Base-by-base conservation (phyloP, 1,284 basidiomycete genomes). In the Cystobasidiaceae sp. region DNA sequence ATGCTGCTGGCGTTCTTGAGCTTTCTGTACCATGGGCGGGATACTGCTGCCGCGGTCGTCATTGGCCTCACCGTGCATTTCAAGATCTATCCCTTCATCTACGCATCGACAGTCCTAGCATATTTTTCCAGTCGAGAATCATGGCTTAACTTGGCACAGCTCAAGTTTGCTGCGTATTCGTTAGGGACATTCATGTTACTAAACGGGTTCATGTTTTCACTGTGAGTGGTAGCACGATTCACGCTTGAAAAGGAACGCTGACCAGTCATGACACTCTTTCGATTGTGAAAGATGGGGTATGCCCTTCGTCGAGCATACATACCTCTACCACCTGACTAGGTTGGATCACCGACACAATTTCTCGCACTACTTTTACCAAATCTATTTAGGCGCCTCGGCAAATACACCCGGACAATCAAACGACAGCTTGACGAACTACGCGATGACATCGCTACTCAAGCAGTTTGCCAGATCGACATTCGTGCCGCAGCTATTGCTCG, bases 291-390 rank as follows among this genome's bases (percentile, higher is more conserved):
- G 91, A 68, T 97, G 93, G 93, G 96, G 94, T 4, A 81, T 87
- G 70, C 87, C 93, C 0, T 97, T 97, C 79, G 79, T 98, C 27
- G 82, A 90, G 66, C 87, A 97, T 75, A 88, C 94, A 0, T 97
- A 93, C 77, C 80, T 97, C 17, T 97, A 98, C 77, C 96, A 98
- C 74, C 78, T 93, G 3, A 83, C 86, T 67, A 84, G 96, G 34
- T 84, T 90, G 25, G 96, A 99, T 77, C 93, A 97, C 74, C 86
- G 93, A 58, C 96, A 98, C 79, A 99, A 99, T 77, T 98, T 99
- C 78, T 92, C 91, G 15, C 89, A 93, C 0, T 97, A 97, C 79
- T 98, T 96, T 78, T 92, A 97, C 76, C 84, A 88, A 45, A 93
- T 88, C 37, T 97, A 98, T 76, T 84, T 97, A 50, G 73, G 5